These are phyloP conservation scores for Polyporus arcularius DNA, from an alignment of 768 basidiomycete species.

Conservation along the genomic window DNA sequence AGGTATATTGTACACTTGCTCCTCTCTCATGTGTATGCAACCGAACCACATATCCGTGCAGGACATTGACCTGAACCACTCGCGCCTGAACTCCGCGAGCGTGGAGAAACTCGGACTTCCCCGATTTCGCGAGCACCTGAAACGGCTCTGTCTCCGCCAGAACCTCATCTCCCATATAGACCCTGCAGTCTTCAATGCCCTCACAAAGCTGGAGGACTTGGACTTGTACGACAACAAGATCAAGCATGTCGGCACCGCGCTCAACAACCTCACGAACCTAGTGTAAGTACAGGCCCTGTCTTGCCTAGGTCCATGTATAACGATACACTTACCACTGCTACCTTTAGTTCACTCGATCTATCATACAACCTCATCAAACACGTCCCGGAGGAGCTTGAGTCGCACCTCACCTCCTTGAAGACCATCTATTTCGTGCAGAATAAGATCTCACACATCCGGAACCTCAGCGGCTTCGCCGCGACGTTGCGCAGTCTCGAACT, in stretches of 20 bases:
- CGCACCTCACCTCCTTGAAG: constrained; percentile 58
- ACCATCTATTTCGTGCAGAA: constrained; percentile 97
- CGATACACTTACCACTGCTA: background rate
- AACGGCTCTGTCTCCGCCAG: constrained; percentile 81
- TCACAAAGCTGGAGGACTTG: constrained; percentile 79
- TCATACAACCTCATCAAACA: constrained; percentile 90
- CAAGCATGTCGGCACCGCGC: constrained; percentile 66
- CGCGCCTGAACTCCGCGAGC: constrained; percentile 67
- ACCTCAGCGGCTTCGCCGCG: constrained; percentile 53
- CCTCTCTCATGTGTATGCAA: too few species aligned
- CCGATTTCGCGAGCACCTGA: constrained; percentile 71
- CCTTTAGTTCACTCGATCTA: constrained; percentile 75
- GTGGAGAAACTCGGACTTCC: constrained; percentile 57
- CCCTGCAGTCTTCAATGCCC: constrained; percentile 63
- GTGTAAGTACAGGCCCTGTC: constrained; percentile 43
- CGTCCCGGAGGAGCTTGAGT: constrained; percentile 60
- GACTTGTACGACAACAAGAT: constrained; percentile 97
- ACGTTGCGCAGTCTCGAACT: constrained; percentile 84
- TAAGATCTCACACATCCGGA: constrained; percentile 79
- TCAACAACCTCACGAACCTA: constrained; percentile 58
- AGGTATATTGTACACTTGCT: constrained; percentile 47
- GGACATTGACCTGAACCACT: constrained; percentile 88
- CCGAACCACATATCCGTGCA: constrained; percentile 28
- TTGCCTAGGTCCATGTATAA: background rate
- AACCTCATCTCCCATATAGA: constrained; percentile 78